Evolutionary conservation across 2,329 filamentous ascomycete species (phyloP).

Genomic region (Fusarium siculi): DNA sequence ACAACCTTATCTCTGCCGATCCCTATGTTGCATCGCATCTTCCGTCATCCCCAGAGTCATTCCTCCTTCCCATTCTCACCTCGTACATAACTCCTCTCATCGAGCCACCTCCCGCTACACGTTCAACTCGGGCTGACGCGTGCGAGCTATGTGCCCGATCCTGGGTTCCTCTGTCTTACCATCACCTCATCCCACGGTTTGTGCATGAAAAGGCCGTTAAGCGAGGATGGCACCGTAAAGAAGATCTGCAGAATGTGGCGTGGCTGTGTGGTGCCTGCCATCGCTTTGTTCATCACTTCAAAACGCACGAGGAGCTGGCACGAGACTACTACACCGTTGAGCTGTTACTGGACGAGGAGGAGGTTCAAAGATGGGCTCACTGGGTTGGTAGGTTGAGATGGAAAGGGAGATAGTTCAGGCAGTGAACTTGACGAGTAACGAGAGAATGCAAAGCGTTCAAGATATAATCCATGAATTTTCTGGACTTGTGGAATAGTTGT

Average conservation of each 20-base stretch:
- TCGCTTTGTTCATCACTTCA: conserved; percentile 81
- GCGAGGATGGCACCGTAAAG: conserved; percentile 81
- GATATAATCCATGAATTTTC: background rate
- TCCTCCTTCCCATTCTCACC: conserved; percentile 72
- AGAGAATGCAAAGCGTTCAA: background rate
- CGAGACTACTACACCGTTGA: conserved; percentile 79
- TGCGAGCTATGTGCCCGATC: conserved; percentile 83
- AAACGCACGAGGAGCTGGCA: conserved; percentile 81
- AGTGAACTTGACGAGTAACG: background rate
- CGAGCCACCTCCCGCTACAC: conserved; percentile 72
- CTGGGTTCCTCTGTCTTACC: conserved; percentile 82
- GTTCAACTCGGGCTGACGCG: conserved; percentile 62
- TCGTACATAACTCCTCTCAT: conserved; percentile 69
- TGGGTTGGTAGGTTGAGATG: conserved; percentile 81
- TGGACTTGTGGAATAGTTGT: background rate
- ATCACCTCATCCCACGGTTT: conserved; percentile 84
- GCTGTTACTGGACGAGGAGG: conserved; percentile 73
- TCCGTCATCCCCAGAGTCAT: conserved; percentile 57
- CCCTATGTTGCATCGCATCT: conserved; percentile 46
- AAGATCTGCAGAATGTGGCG: conserved; percentile 81
- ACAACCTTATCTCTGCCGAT: conserved; percentile 67
- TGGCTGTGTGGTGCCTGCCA: conserved; percentile 90
- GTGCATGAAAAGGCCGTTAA: conserved; percentile 81
- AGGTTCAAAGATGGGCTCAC: conserved; percentile 74
- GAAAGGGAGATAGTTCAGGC: conserved; percentile 62